These are phyloP conservation scores for Lenwebbia sp. DNA, from an alignment of 345 rosid species.

Conservation along the genomic window DNA sequence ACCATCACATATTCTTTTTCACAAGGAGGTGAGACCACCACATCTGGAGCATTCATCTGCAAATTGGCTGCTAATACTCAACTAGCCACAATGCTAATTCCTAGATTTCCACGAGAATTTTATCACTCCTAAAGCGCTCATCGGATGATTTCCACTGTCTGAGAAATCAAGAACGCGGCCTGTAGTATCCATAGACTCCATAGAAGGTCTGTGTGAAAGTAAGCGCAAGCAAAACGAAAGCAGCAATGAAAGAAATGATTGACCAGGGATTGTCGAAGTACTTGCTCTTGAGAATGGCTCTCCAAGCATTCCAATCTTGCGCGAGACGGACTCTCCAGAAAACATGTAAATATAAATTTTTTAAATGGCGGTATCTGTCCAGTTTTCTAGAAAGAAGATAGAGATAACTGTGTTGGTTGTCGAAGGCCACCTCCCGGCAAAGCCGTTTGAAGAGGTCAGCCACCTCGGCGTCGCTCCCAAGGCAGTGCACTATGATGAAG, in stretches of 20 bases:
- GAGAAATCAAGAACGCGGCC: neutral
- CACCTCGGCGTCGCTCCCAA: constrained; percentile 71
- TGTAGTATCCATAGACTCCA: constrained; percentile 52
- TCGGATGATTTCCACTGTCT: neutral
- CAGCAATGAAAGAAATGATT: constrained; percentile 54
- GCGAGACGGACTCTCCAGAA: neutral
- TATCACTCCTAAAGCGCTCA: no score
- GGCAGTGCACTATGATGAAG: constrained; percentile 64
- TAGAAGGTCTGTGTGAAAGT: constrained; percentile 64
- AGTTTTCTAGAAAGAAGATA: neutral
- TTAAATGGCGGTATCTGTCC: no score
- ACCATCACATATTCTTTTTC: no score
- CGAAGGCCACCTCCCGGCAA: constrained; percentile 70
- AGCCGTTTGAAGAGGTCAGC: constrained; percentile 69
- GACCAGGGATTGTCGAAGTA: constrained; percentile 86
- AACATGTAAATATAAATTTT: no score
- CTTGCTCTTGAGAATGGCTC: constrained; percentile 50
- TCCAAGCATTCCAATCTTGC: constrained; percentile 28
- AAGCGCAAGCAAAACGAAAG: constrained; percentile 49
- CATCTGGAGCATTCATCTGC: no score
- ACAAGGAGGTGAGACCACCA: no score
- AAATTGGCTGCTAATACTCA: no score
- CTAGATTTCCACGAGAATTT: no score
- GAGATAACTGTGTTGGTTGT: constrained; percentile 46
- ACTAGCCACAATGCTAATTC: no score